Evolutionary conservation across 176 grass and related monocot species (phyloP), one percentile per base, ranked within the genome.

Genomic region (Rhynchospora pubera): DNA sequence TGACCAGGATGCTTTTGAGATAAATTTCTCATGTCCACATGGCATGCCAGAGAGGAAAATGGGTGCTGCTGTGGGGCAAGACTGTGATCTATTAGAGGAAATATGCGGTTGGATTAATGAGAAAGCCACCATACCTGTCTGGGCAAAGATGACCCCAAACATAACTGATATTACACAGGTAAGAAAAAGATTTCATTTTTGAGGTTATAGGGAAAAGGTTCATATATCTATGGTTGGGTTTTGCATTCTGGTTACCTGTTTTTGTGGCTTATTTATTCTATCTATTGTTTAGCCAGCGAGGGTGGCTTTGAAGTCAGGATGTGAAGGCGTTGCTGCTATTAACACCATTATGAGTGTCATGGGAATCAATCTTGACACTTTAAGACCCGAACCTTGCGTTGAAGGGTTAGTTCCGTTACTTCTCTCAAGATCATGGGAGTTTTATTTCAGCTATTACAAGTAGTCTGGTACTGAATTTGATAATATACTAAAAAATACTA

Each of bases 311-410:
- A 90, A 93, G 61, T 91, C 89, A 78, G 93, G 93, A 86, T 95
- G 90, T 80, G 96, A 99, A 87, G 96, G 96, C 46, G 77, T 99
- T 67, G 82, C 93, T 79, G 93, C 92, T 78, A 99, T 99, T 81
- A 99, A 99, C 84, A 99, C 96, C 81, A 99, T 99, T 64, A 91
- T 99, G 96, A 99, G 92, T 65, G 91, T 99, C 23, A 99, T 99
- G 96, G 96, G 92, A 48, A 99, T 99, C 62, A 67, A 99, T 87
- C 90, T 95, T 59, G 91, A 93, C 75, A 99, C 93, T 51, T 77
- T 95, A 84, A 92, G 86, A 26, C 96, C 96, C 2, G 91, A 99
- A 84, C 92, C 96, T 78, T 91, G 87, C n/a, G 96, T 95, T 6
- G 92, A 95, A 77, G 96, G 92, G 96, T 99, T 81, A 87, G 85